A percentile compares a stretch with the other conserved stretches of the same genome.
phyloP scores from a whole-genome alignment of 2,329 filamentous ascomycete species.

The Cytospora paraplurivora region DNA sequence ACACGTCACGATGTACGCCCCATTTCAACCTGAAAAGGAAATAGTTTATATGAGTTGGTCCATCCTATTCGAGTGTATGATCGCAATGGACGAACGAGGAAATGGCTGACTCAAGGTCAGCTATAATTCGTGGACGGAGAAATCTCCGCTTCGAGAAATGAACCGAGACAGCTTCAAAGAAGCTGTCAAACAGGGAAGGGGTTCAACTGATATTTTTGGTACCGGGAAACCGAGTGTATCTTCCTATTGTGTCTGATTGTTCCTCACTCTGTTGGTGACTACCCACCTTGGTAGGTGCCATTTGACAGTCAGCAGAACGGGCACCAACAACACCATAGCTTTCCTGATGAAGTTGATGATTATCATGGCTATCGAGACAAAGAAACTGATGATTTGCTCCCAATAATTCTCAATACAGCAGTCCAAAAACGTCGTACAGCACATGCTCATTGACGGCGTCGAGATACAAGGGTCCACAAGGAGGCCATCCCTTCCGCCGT shows the following conservation, averaged over 20 bases:
- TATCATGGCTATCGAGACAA: conserved; percentile 63
- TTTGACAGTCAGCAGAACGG: conserved; percentile 62
- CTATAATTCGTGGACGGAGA: too few relatives aligned
- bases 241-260: conserved; percentile 14
- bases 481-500: conserved; percentile 47
- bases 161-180: too few relatives aligned
- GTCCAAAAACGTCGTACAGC: conserved; percentile 59
- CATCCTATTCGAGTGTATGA: too few relatives aligned
- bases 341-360: conserved; percentile 64
- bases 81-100: too few relatives aligned
- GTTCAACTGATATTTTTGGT: too few relatives aligned
- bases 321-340: conserved; percentile 65
- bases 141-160: too few relatives aligned
- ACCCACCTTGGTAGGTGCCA: too few relatives aligned
- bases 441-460: conserved; percentile 61
- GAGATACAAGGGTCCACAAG: conserved; percentile 59
- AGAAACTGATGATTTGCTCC: conserved; percentile 54
- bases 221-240: conserved; percentile 17
- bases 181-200: too few relatives aligned
- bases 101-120: too few relatives aligned
- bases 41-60: too few relatives aligned
- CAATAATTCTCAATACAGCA: conserved; percentile 48
- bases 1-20: too few relatives aligned
- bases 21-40: too few relatives aligned
- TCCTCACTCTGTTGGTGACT: conserved; percentile 1